Base-by-base conservation (phyloP, 2,329 filamentous ascomycete species). In the Talaromyces sp. region DNA sequence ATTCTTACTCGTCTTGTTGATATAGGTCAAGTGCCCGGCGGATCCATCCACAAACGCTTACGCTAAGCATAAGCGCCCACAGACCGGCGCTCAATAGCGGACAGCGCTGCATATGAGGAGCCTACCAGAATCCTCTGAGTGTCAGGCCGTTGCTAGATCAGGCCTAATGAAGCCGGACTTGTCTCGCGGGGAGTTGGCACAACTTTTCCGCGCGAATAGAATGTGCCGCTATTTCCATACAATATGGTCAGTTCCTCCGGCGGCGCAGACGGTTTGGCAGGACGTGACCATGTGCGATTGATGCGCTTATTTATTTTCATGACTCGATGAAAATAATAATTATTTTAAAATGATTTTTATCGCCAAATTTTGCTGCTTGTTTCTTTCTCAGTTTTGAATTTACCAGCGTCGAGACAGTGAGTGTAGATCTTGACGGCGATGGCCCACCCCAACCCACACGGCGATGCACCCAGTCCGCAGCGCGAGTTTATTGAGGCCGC, bases 401-500 rank as follows among this genome's bases (percentile, higher is more conserved):
- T 11, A 3, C 31, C 5, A 17, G 31, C 31, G 1, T 35, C 31
- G 31, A 3, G 32, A 35, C 2, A 27, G 19, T 24, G 24, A 51
- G 26, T 14, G 19, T 29, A 55, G 35, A 19, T 54, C 35, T 27
- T 21, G 21, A 55, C 48, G 52, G 27, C 24, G 19, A 41, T 43
- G 31, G 2, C 51, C 14, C 17, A 38, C 7, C 6, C n/a, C 14
- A 41, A 46, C 24, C 17, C 17, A 29, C 26, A 11, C n/a, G 11
- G 12, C 31, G n/a, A n/a, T 24, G 6, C 41, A 14, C 14, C 1
- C 11, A 31, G 43, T 31, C n/a, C 26, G 27, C 32, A 29, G 27
- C 41, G n/a, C 35, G 43, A n/a, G 12, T 56, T 60, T 46, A 60
- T 60, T 4, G 58, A 60, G 54, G 53, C 58, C 19, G 24, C 58